Evolutionary conservation across 768 basidiomycete species (phyloP).

Genomic region (Boletus rex-veris): DNA sequence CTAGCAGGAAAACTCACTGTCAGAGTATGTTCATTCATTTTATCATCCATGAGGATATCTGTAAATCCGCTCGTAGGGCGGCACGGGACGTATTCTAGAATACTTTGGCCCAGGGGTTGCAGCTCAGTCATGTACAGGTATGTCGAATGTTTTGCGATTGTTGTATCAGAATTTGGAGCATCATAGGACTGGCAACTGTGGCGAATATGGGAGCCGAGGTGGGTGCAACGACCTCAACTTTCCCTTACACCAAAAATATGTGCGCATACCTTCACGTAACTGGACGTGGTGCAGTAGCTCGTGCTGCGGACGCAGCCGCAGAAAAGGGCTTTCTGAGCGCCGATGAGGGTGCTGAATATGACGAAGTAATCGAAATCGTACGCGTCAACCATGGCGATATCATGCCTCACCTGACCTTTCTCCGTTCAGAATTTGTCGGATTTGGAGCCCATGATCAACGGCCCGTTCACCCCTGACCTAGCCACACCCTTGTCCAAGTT

Average conservation of each 20-base stretch:
- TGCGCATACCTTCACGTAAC: slow-evolving; percentile 86
- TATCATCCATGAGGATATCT: neutral
- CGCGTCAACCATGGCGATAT: slow-evolving; percentile 23
- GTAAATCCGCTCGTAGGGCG: slow-evolving; percentile 55
- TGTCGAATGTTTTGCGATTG: slow-evolving; percentile 2
- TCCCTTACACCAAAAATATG: slow-evolving; percentile 94
- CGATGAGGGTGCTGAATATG: slow-evolving; percentile 88
- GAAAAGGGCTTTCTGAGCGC: slow-evolving; percentile 72
- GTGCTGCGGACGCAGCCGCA: slow-evolving; percentile 83
- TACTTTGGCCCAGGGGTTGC: slow-evolving; percentile 94
- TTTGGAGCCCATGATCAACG: slow-evolving; percentile 90
- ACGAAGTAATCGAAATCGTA: slow-evolving; percentile 92
- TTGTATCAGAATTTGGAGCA: neutral
- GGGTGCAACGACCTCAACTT: slow-evolving; percentile 98
- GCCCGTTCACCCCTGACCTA: slow-evolving; percentile 96
- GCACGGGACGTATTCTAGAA: slow-evolving; percentile 93
- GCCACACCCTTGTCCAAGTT: slow-evolving; percentile 93
- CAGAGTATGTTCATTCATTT: slow-evolving; percentile 48
- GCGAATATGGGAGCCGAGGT: slow-evolving; percentile 99
- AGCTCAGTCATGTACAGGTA: slow-evolving; percentile 89
- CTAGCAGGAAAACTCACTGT: slow-evolving; percentile 94
- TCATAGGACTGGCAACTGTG: slow-evolving; percentile 82
- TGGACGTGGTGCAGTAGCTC: slow-evolving; percentile 79
- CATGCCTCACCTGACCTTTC: neutral
- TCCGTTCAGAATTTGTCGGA: slow-evolving; percentile 71